Evolutionary conservation across 1,284 basidiomycete genomes (phyloP), one percentile per base, ranked within the genome.

Genomic region (Boletellus deceptivus): DNA sequence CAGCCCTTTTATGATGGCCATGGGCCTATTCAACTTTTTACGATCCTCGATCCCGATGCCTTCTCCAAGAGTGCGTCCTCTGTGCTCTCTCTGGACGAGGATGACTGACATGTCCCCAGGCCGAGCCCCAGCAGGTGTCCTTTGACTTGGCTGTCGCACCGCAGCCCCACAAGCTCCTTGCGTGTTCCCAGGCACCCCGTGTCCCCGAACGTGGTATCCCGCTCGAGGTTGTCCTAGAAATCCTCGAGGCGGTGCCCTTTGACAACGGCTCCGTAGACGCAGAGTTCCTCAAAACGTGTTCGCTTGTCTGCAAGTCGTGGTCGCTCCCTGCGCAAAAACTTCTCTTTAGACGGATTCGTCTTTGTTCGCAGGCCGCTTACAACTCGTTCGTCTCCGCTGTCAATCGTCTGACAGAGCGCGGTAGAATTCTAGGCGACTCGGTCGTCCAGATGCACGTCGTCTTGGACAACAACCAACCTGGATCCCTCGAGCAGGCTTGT

Each of bases 281-380:
- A 45, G 53, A 63, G 9, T 68, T 84, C 33, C 74, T 88, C 44
- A 66, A 63, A 45, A 66, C 73, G 46, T 84, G 78, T 58, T 69
- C 84, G 0, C 75, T 86, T 43, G 83, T 89, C 24, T 86, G 77
- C 73, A 75, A 71, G 61, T 72, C 76, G 29, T 89, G 86, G 86
- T 79, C 83, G 0, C 60, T 69, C 25, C 71, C 76, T 31, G 75
- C 82, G 0, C 86, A 89, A 65, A 79, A 76, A 54, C 74, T 84
- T 17, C 73, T 89, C 46, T 88, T 87, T 68, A 72, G 72, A 52
- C 69, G 72, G 46, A 77, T 86, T 50, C 70, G 70, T 37, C 74
- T 88, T 46, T 70, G 73, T 48, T 78, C 77, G 27, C 74, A 79
- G 55, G 64, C 69, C 14, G 76, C 80, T 3, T 83, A 77, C 65